Base-by-base conservation (phyloP, 1,139 yeast genomes). In the Chernovozyma aurita region DNA sequence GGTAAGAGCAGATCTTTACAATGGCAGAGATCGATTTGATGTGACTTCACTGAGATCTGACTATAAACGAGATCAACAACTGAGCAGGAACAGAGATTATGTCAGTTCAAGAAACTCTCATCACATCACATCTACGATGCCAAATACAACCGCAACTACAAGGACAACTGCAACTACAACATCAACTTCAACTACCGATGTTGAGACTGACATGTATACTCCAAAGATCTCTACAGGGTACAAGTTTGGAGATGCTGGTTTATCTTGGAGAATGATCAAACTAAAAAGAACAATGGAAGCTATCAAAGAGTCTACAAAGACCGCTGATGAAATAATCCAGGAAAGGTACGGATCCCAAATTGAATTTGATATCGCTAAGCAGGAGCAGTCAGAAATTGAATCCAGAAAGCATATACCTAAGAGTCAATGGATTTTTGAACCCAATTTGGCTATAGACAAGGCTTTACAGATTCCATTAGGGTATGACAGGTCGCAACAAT, bases 191-290 rank as follows among this genome's bases (percentile, higher is more conserved):
- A n/a, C n/a, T n/a, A n/a, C n/a, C n/a, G n/a, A n/a, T n/a, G n/a
- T n/a, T n/a, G n/a, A n/a, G n/a, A n/a, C n/a, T n/a, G n/a, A n/a
- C n/a, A n/a, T n/a, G n/a, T n/a, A n/a, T n/a, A n/a, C 26, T 5
- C 31, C 35, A 12, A 27, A 13, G 14, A 32, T 32, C 6, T 13
- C 25, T 12, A n/a, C 28, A 14, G 35, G 20, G 13, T 33, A 33
- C 27, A 11, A 28, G 32, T 33, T 33, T 33, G 35, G 35, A 8
- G 35, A 33, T 24, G 20, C 32, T 4, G 35, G 35, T 8, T 33
- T 32, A 5, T 15, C 25, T 13, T 33, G 35, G 35, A 15, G 35
- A 16, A 33, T 33, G 35, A 33, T 28, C n/a, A 33, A 33, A 26
- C 17, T 28, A 12, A 21, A 29, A 13, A 15, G 35, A 27, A 28